Percentiles rank a stretch among this genome's conserved stretches.
Evolutionary conservation across 1,284 basidiomycete species (phyloP).

Genomic region (Marasmius oreades): DNA sequence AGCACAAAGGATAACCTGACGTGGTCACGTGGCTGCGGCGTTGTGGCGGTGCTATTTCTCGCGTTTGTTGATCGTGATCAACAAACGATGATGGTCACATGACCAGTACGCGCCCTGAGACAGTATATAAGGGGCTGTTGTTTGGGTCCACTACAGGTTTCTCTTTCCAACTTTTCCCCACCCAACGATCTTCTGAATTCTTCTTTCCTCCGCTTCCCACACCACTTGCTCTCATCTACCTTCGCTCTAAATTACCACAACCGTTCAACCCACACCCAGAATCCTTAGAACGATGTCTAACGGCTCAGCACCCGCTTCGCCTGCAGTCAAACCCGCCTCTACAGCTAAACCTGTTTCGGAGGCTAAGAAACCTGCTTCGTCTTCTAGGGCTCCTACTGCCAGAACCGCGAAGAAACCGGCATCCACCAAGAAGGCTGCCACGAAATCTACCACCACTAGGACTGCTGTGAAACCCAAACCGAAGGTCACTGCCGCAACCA

Average conservation of each 20-base stretch:
- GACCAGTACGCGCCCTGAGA: slow-evolving; percentile 3
- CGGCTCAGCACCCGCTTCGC: slow-evolving; percentile 13
- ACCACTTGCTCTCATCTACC: not conserved
- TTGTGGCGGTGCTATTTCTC: slow-evolving; percentile 17
- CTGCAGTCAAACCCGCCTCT: slow-evolving; percentile 17
- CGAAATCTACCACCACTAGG: slow-evolving; percentile 25
- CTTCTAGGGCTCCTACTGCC: slow-evolving; percentile 17
- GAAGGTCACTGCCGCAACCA: slow-evolving; percentile 21
- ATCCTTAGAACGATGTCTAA: slow-evolving; percentile 23
- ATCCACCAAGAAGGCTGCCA: slow-evolving; percentile 20
- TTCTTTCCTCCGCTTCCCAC: not conserved
- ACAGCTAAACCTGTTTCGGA: slow-evolving; percentile 17
- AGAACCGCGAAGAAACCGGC: slow-evolving; percentile 11
- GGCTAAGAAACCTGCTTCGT: not conserved
- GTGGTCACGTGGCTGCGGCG: slow-evolving; percentile 9
- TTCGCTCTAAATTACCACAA: slow-evolving; percentile 4
- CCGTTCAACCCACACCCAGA: slow-evolving; percentile 2
- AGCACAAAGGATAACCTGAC: too few species aligned
- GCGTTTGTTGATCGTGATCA: slow-evolving; percentile 24
- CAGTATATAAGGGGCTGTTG: slow-evolving; percentile 8
- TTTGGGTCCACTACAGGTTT: slow-evolving; percentile 5
- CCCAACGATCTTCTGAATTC: slow-evolving; percentile 11
- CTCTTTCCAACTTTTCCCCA: slow-evolving; percentile 18
- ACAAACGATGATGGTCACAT: slow-evolving; percentile 22
- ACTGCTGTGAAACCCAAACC: slow-evolving; percentile 23